Evolutionary conservation across 2,329 filamentous ascomycete genomes (phyloP), one percentile per base, ranked within the genome.

Genomic region (Hirsutella thompsonii): DNA sequence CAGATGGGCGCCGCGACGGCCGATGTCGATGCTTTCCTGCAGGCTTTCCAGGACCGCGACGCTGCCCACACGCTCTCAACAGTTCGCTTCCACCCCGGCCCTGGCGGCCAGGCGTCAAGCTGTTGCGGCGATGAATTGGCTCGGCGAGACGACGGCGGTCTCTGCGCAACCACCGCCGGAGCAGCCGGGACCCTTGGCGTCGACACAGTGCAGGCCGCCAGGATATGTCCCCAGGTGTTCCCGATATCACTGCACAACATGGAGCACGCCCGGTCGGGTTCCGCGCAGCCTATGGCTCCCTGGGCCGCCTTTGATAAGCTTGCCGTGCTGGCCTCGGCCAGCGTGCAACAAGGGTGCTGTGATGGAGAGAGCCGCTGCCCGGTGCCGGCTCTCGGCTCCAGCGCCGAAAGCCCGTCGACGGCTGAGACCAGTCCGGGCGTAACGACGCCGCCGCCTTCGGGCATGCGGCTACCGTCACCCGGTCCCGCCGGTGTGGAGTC

Each of bases 21-120:
- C 3, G 62, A 66, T 42, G 50, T 69, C 18, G 61, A 67, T 20
- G 57, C 52, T 42, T 68, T 65, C 38, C 47, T 67, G 45, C 52
- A 55, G 36, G 53, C 53, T 33, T 62, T 60, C 33, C 55, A 55
- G 38, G 55, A 58, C 42, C 55, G 56, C 32, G 49, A 55, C 40
- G 51, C 49, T 44, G 51, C 49, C 19, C 55, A 58, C 19, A 52
- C 51, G 30, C 32, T 49, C 20, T 47, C 45, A 32, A 44, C 21
- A 28, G 47, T 43, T 3, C 36, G 44, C n/a, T 30, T 37, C 29
- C 37, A 37, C 11, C 38, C 20, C 6, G 34, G 23, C 11, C 39
- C 23, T 6, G 26, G 6, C 8, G 21, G 21, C n/a, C 32, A 16
- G n/a, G n/a, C 32, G 8, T 16, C 3, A 8, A 18, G 8, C 32